Evolutionary conservation across 495 filamentous ascomycete species (phyloP).

Genomic region (Neurospora sp.): DNA sequence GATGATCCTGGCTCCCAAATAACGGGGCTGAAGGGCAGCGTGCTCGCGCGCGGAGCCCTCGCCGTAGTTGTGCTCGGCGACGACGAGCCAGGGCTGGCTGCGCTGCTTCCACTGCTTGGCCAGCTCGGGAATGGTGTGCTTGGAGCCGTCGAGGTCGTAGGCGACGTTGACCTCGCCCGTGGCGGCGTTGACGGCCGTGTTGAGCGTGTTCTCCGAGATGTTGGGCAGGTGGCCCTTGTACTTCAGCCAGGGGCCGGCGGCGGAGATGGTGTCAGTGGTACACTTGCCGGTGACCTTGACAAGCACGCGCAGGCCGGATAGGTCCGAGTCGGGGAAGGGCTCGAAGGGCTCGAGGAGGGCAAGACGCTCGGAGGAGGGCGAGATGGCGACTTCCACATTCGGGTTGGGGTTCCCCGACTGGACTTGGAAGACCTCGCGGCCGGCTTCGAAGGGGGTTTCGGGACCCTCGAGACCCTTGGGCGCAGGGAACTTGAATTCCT

Average conservation of each 20-base stretch:
- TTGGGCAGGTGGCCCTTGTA: conserved; percentile 99
- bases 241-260: conserved; percentile 94
- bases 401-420: conserved; percentile 59
- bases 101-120: conserved; percentile 68
- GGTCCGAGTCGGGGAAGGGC: conserved; percentile 67
- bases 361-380: conserved; percentile 76
- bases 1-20: conserved; percentile 80
- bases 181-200: conserved; percentile 83
- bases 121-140: conserved; percentile 70
- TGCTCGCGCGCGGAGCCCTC: conserved; percentile 93
- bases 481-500: conserved; percentile 75
- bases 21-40: conserved; percentile 91
- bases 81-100: conserved; percentile 73
- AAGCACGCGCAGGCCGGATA: conserved; percentile 65
- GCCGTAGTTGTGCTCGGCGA: conserved; percentile 97
- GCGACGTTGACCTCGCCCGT: conserved; percentile 88
- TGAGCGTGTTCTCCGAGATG: conserved; percentile 92
- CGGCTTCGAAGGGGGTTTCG: conserved; percentile 63
- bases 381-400: conserved; percentile 57
- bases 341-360: conserved; percentile 87
- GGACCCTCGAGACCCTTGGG: conserved; percentile 74
- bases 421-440: conserved; percentile 67
- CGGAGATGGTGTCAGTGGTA: conserved; percentile 97
- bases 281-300: conserved; percentile 96
- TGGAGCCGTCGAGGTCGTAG: conserved; percentile 65